A percentile compares a stretch with the other conserved stretches of the same genome.
phyloP scores from a whole-genome alignment of 805 yeast species.

The Myxozyma kluyveri region DNA sequence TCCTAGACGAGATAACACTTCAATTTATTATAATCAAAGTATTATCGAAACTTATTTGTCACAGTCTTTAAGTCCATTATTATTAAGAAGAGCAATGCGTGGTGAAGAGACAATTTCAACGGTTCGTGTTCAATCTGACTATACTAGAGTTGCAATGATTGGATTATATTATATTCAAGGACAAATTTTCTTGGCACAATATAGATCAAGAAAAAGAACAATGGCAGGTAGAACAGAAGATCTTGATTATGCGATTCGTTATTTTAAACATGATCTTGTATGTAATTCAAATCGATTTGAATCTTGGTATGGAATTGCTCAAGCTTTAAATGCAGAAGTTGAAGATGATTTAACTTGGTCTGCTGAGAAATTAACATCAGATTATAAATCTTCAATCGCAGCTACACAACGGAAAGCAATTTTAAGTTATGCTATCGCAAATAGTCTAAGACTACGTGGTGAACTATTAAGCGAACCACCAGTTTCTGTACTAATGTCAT shows the following conservation, averaged over 20 bases:
- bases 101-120: slow-evolving; percentile 20
- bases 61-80: slow-evolving; percentile 24
- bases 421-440: slow-evolving; percentile 72
- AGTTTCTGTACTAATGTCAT: slow-evolving; percentile 48
- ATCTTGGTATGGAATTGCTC: slow-evolving; percentile 82
- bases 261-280: slow-evolving; percentile 63
- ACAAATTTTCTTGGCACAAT: slow-evolving; percentile 62
- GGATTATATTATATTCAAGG: slow-evolving; percentile 75
- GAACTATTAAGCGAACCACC: slow-evolving; percentile 36
- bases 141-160: slow-evolving; percentile 21
- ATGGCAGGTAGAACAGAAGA: slow-evolving; percentile 82
- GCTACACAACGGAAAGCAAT: slow-evolving; percentile 54
- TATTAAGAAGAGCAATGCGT: slow-evolving; percentile 24
- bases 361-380: slow-evolving; percentile 71
- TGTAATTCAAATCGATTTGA: slow-evolving; percentile 70
- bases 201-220: slow-evolving; percentile 66
- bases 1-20: slow-evolving; percentile 41
- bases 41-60: slow-evolving; percentile 48
- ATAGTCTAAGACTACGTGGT: slow-evolving; percentile 42
- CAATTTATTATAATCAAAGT: slow-evolving; percentile 42
- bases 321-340: slow-evolving; percentile 69
- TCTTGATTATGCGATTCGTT: slow-evolving; percentile 65
- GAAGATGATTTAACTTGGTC: slow-evolving; percentile 94
- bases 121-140: slow-evolving; percentile 17
- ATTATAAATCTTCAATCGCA: slow-evolving; percentile 60